These are phyloP conservation scores for Golubevia pallescens DNA, from an alignment of 1,284 basidiomycete species.

Conservation along the genomic window DNA sequence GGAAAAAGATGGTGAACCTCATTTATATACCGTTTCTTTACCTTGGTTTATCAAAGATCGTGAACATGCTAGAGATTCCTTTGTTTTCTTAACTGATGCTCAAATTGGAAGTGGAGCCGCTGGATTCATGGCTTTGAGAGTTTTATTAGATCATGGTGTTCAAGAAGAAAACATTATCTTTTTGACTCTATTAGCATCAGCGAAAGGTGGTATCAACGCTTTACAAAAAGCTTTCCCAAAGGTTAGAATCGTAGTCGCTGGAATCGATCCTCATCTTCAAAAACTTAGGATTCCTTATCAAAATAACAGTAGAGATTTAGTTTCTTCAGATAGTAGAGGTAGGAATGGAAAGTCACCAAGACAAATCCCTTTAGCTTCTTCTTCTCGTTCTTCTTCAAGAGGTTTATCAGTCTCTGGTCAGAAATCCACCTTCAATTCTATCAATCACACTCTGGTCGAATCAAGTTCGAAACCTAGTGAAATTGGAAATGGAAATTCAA, in stretches of 20 bases:
- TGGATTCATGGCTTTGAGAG: slow-evolving; percentile 57
- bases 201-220: slow-evolving; percentile 51
- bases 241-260: slow-evolving; percentile 49
- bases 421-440: not conserved
- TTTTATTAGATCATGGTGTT: slow-evolving; percentile 58
- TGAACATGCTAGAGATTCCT: slow-evolving; percentile 30
- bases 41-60: slow-evolving; percentile 68
- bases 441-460: slow-evolving; percentile 12
- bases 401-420: too few relatives aligned
- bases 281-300: slow-evolving; percentile 17
- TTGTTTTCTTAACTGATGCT: slow-evolving; percentile 51
- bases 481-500: not conserved
- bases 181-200: slow-evolving; percentile 40
- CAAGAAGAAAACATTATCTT: slow-evolving; percentile 51
- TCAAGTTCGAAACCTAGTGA: slow-evolving; percentile 11
- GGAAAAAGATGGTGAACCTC: slow-evolving; percentile 80
- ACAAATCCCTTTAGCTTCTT: too few relatives aligned
- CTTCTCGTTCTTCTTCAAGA: not conserved
- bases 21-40: slow-evolving; percentile 81
- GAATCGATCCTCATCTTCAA: slow-evolving; percentile 50
- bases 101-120: slow-evolving; percentile 61
- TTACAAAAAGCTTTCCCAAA: slow-evolving; percentile 53
- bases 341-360: slow-evolving; percentile 7
- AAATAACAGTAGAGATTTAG: not conserved
- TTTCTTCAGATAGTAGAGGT: not conserved